phyloP scores from a whole-genome alignment of 768 basidiomycete species.

The Lactarius sp. region DNA sequence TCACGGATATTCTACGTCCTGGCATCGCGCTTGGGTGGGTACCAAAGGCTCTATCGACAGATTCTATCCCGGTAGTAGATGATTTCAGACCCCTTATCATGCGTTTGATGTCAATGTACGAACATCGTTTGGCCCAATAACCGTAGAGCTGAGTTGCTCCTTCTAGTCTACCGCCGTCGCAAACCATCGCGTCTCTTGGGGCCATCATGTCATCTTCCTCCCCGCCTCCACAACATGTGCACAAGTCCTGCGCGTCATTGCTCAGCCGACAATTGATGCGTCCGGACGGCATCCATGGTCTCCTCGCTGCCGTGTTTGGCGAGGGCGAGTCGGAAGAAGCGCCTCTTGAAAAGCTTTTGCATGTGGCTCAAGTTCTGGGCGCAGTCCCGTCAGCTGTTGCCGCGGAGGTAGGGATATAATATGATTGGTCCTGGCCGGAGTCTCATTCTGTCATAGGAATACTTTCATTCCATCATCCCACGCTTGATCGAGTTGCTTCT shows the following conservation, averaged over 20 bases:
- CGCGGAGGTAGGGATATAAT: conserved; percentile 43
- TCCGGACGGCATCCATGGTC: conserved; percentile 62
- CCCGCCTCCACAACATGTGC: conserved; percentile 44
- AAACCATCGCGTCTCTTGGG: conserved; percentile 63
- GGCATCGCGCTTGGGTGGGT: conserved; percentile 70
- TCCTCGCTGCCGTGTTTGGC: conserved; percentile 65
- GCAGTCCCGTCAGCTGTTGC: conserved; percentile 55
- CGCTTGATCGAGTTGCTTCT: conserved; percentile 49
- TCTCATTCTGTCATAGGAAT: conserved; percentile 43
- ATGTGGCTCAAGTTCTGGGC: conserved; percentile 57
- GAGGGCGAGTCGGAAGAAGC: conserved; percentile 55
- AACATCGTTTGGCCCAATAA: conserved; percentile 13
- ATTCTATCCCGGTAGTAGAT: conserved; percentile 40
- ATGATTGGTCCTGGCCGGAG: neutral
- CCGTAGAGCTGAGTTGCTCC: conserved; percentile 8
- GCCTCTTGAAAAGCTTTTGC: conserved; percentile 66
- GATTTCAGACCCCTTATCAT: conserved; percentile 47
- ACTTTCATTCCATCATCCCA: conserved; percentile 52
- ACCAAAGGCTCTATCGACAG: conserved; percentile 45
- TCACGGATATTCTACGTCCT: conserved; percentile 53
- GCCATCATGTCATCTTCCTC: conserved; percentile 42
- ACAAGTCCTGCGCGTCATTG: conserved; percentile 54
- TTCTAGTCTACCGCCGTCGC: conserved; percentile 56
- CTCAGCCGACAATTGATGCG: conserved; percentile 69
- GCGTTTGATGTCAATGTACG: conserved; percentile 61